These are phyloP conservation scores for Barnettozyma sp. DNA, from an alignment of 805 yeast species.

Conservation along the genomic window DNA sequence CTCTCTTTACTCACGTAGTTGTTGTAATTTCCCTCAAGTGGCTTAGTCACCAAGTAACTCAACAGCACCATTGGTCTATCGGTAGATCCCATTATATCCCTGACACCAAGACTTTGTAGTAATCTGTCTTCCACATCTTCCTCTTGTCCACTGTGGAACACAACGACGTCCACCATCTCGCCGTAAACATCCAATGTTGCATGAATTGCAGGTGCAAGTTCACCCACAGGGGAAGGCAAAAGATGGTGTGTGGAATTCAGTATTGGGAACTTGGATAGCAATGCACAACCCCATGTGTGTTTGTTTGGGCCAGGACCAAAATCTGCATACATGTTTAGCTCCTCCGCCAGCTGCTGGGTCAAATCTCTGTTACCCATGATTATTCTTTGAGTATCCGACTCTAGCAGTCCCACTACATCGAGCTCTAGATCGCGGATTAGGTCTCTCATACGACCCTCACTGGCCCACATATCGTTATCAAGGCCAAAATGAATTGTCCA, in stretches of 20 bases:
- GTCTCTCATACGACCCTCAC: constrained; percentile 83
- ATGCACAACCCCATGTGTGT: constrained; percentile 97
- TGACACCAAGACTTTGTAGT: constrained; percentile 70
- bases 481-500: constrained; percentile 98
- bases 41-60: constrained; percentile 86
- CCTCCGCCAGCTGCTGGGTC: constrained; percentile 87
- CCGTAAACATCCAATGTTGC: constrained; percentile 94
- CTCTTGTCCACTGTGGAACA: constrained; percentile 97
- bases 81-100: constrained; percentile 75
- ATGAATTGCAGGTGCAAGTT: constrained; percentile 95
- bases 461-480: constrained; percentile 97
- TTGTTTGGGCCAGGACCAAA: constrained; percentile 97
- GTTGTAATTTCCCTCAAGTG: constrained; percentile 84
- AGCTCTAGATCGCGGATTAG: constrained; percentile 79
- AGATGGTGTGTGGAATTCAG: constrained; percentile 84
- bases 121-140: constrained; percentile 94
- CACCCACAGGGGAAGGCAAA: constrained; percentile 95
- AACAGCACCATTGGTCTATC: constrained; percentile 77
- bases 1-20: constrained; percentile 79
- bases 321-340: constrained; percentile 89
- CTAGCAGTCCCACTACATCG: constrained; percentile 86
- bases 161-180: constrained; percentile 81
- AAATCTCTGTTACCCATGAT: constrained; percentile 94
- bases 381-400: constrained; percentile 88
- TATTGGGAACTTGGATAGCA: constrained; percentile 91